A percentile compares a stretch with the other conserved stretches of the same genome.
Conservation (phyloP, 2,329 filamentous ascomycete species). For the Tothia fuscella region DNA sequence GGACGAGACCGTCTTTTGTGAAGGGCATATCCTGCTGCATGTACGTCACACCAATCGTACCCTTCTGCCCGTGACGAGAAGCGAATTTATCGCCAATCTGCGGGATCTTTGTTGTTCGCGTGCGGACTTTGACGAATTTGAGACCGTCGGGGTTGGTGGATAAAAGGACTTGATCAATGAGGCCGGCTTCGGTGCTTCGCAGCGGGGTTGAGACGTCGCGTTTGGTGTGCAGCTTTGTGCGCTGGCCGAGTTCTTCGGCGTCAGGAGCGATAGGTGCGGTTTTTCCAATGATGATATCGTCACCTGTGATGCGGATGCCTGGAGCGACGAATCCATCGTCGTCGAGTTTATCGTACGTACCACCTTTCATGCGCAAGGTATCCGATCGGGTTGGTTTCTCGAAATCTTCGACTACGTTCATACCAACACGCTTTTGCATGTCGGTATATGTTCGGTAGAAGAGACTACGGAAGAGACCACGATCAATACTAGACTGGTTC, state of each 20-base stretch:
- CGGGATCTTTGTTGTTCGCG: conserved; percentile 92
- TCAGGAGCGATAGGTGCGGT: conserved; percentile 90
- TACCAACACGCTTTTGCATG: conserved; percentile 89
- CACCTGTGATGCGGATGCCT: conserved; percentile 86
- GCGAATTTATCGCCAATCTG: conserved; percentile 99
- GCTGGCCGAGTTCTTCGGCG: conserved; percentile 83
- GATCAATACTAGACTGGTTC: conserved; percentile 99
- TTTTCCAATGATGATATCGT: conserved; percentile 98
- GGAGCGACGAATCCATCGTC: conserved; percentile 92
- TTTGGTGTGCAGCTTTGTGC: conserved; percentile 81
- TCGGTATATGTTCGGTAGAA: conserved; percentile 98
- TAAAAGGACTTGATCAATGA: conserved; percentile 84
- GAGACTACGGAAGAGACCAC: conserved; percentile 89
- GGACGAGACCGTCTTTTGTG: conserved; percentile 77
- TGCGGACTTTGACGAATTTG: conserved; percentile 93
- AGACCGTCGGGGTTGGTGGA: conserved; percentile 92
- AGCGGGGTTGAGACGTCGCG: conserved; percentile 92
- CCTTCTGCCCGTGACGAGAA: conserved; percentile 97
- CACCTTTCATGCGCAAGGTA: conserved; percentile 84
- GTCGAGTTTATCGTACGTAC: conserved; percentile 94
- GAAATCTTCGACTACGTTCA: conserved; percentile 85
- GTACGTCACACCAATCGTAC: conserved; percentile 97
- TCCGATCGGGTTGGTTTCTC: conserved; percentile 87
- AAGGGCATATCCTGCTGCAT: conserved; percentile 99
- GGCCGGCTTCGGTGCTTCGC: conserved; percentile 90